Base-by-base conservation (phyloP, 2,329 filamentous ascomycete species). In the Exophiala viscosa region DNA sequence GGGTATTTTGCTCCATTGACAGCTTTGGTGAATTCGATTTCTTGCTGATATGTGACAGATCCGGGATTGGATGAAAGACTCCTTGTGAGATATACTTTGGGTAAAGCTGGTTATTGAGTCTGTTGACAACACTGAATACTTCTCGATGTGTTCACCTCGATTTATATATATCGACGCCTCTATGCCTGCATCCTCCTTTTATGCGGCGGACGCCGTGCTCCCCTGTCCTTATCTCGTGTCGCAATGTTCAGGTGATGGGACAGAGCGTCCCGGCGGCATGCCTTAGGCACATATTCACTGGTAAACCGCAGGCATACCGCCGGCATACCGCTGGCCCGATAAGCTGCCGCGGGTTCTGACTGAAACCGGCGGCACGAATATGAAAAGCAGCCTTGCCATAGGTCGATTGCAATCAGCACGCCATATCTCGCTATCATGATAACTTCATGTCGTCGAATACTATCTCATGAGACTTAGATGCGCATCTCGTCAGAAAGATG, bases 1-100 rank as follows among this genome's bases (percentile, higher is more conserved):
- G 63, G 3, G 71, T 73, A 54, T 70, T 70, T 64, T 76, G 73
- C 47, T 75, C 72, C 70, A 75, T 74, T 36, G 13, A 4, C 39
- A 39, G 8, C 4, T 18, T 36, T 36, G 14, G 11, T 14, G n/a
- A 50, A 18, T 32, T 33, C 34, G 15, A 28, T 23, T 41, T 14
- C 14, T 18, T 23, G 3, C 18, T 42, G 18, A 48, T 41, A 39
- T 9, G 13, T 31, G 15, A 17, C 5, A 18, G 23, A 28, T 28
- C 8, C 23, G 8, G 23, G 5, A 7, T 7, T 28, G 23, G 23
- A 28, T 5, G 23, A 28, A 28, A 28, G 23, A 7, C 23, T 28
- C 23, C 8, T 28, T 28, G 23, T 28, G 23, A 28, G 23, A 28
- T 28, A 28, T 28, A 28, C 23, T 28, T 28, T 28, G 23, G 8